These are phyloP conservation scores for Wickerhamomyces queroliae DNA, from an alignment of 805 yeast genomes.

Conservation along the genomic window DNA sequence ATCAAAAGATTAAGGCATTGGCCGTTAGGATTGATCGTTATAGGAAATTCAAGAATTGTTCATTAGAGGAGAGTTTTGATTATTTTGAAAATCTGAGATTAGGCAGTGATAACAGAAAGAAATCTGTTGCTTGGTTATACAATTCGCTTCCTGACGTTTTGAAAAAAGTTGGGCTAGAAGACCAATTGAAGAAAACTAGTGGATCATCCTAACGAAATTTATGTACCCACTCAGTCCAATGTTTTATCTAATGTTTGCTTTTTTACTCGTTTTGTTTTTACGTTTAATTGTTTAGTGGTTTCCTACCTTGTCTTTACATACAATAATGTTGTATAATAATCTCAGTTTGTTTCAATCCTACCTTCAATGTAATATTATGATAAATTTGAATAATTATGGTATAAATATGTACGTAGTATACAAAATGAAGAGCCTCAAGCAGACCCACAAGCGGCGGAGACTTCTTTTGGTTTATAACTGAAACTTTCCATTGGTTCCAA, in stretches of 20 bases:
- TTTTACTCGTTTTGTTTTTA: conserved; percentile 5
- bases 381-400: too few relatives aligned
- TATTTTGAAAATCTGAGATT: conserved; percentile 26
- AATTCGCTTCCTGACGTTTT: conserved; percentile 26
- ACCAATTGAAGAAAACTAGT: conserved; percentile 19
- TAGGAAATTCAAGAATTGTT: conserved; percentile 20
- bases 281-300: too few relatives aligned
- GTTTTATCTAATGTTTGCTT: conserved; percentile 3
- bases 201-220: too few relatives aligned
- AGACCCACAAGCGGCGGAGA: conserved; percentile 2
- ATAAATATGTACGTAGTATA: too few relatives aligned
- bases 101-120: conserved; percentile 23
- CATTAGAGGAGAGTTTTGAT: conserved; percentile 23
- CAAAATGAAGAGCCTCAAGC: too few relatives aligned
- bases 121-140: conserved; percentile 31
- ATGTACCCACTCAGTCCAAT: not conserved
- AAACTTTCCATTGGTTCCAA: conserved; percentile 49
- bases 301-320: too few relatives aligned
- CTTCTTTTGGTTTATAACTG: conserved; percentile 13
- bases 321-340: too few relatives aligned
- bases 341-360: too few relatives aligned
- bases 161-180: conserved; percentile 23
- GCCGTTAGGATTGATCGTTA: conserved; percentile 30
- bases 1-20: conserved; percentile 30
- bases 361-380: too few relatives aligned